Evolutionary conservation across 345 rosid species (phyloP), one percentile per base, ranked within the genome.

Genomic region (Bruguiera parviflora): DNA sequence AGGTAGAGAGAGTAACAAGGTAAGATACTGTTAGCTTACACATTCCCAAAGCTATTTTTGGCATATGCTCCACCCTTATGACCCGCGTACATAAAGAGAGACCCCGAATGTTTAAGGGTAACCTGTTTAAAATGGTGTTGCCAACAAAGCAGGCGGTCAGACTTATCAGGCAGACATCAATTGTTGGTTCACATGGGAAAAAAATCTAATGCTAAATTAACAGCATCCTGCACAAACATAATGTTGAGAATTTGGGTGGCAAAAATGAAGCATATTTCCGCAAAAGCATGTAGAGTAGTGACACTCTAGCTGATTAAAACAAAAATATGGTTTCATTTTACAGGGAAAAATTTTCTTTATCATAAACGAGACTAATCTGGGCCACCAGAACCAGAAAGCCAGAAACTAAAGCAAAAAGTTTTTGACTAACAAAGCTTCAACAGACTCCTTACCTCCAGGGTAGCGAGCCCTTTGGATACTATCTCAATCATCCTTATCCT

Each of bases 81-180:
- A 49, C 99, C 97, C 5, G 97, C 97, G 53, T 92, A 94, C 99
- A 94, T 94, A 78, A 94, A 94, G 65, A 94, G 97, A 51, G 99
- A 94, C 61, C 99, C 99, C 57, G 99, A 94, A 66, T 94, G 99
- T 81, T 94, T 94, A 46, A 91, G 90, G 11, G 97, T 83, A 67
- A 94, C 98, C 98, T 94, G 85, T 67, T 53, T 22, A 60, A 78
- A 65, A 66, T 46, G 39, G 32, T 66, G 76, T 75, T 61, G 64
- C 61, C 60, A 78, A 58, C 2, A 53, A 56, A 58, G 60, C 67
- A 71, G 31, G 11, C 53, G 51, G 49, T 66, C 69, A 71, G 56
- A 16, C 13, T 35, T 15, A 13, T 63, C 24, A 35, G 59, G 16
- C 61, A 51, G 24, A 43, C 33, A 52, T 69, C 80, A 18, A 67